Conservation (phyloP, 495 filamentous ascomycete species). For the Bryoglossum gracile region DNA sequence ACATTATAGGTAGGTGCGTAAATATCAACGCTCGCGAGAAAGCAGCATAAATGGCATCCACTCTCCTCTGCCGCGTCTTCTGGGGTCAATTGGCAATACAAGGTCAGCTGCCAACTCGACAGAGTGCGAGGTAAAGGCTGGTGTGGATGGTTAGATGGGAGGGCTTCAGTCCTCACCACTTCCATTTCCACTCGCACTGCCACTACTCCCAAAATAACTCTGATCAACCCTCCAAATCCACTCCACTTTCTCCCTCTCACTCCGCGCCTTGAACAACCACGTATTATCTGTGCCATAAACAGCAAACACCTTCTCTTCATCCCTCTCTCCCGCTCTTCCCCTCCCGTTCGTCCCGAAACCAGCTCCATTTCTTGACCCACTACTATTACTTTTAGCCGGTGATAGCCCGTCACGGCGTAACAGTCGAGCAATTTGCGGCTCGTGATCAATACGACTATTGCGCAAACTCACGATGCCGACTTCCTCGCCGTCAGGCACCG, state of each 20-base stretch:
- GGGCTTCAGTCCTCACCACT: no score
- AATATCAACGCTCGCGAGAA: no score
- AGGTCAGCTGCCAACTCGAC: no score
- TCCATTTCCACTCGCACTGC: slow-evolving; percentile 3
- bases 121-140: no score
- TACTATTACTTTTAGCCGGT: no score
- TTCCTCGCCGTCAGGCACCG: slow-evolving; percentile 78
- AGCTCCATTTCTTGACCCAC: slow-evolving; percentile 25
- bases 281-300: slow-evolving; percentile 90
- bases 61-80: no score
- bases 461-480: slow-evolving; percentile 78
- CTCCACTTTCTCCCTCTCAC: slow-evolving; percentile 82
- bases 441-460: slow-evolving; percentile 77
- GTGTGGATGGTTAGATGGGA: no score
- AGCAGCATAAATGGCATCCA: no score
- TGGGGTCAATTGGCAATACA: no score
- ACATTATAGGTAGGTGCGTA: no score
- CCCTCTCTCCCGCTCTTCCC: slow-evolving; percentile 37
- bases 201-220: slow-evolving; percentile 29
- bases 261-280: slow-evolving; percentile 85
- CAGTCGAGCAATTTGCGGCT: slow-evolving; percentile 76
- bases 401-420: no score
- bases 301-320: slow-evolving; percentile 59
- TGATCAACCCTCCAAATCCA: slow-evolving; percentile 84
- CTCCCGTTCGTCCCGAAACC: slow-evolving; percentile 29